Base-by-base conservation (phyloP, 2,329 filamentous ascomycete species). In the Exserohilum turcica region DNA sequence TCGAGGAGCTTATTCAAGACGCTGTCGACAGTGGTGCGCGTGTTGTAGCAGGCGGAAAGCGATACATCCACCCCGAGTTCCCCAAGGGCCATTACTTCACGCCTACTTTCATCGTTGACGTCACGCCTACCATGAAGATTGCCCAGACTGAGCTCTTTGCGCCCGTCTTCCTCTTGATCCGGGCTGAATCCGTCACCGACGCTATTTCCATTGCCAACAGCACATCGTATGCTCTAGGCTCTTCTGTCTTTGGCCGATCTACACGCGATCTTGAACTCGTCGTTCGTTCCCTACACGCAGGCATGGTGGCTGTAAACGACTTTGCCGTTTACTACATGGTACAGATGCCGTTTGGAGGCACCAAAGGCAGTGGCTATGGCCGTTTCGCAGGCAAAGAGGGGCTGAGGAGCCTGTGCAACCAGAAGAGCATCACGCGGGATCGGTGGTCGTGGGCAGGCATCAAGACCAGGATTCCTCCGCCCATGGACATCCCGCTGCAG, bases 241-340 rank as follows among this genome's bases (percentile, higher is more conserved):
- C 91, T 36, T 91, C 88, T 35, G 90, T 99, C 32, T 97, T 95
- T 73, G 94, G 92, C 29, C 56, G 64, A n/a, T 60, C 60, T 6
- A 83, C 87, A 54, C 81, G 84, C 51, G 79, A 80, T 1, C 79
- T 96, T 1, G 75, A 82, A 13, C 78, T 78, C 13, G 85, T 95
- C 24, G 85, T 93, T 1, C 76, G 76, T 16, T 84, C 85, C 19
- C 81, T 97, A 45, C 85, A 88, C 57, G 86, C 89, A 0, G 94
- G 94, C 38, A 97, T 96, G 89, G 90, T 97, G 0, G 86, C 91
- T 19, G 85, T 99, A 63, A 99, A 99, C 73, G 94, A 99, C 77
- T 99, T 99, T 69, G 94, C 88, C 16, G 88, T 86, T 24, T 97
- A 87, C 74, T 99, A 99, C 71, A 91, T 93, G 46, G 92, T 96